Conservation (phyloP, 192 early-diverging fungal genomes). For the Neocallimastix lanati region DNA sequence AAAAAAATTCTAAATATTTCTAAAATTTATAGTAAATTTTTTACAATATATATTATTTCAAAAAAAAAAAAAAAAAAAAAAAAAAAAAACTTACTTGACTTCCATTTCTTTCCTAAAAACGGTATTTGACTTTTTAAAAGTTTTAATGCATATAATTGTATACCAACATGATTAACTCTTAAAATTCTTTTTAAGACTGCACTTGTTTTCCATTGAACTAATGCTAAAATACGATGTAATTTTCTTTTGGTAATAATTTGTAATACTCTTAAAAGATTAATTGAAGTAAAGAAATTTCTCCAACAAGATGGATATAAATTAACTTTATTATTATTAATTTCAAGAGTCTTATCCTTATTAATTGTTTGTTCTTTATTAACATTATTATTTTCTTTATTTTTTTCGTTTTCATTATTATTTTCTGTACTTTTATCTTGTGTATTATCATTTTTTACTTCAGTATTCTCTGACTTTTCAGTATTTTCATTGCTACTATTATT, state of each 20-base stretch:
- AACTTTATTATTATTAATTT: not conserved
- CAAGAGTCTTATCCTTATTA: too few species aligned
- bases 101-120: conserved; percentile 63
- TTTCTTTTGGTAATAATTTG: conserved; percentile 69
- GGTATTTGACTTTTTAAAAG: conserved; percentile 63
- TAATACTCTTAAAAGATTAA: conserved; percentile 52
- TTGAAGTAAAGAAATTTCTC: conserved; percentile 47
- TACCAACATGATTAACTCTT: conserved; percentile 42
- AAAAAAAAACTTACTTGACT: conserved; percentile 20
- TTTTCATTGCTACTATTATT: conserved; percentile 5
- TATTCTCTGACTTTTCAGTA: too few species aligned
- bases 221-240: conserved; percentile 47
- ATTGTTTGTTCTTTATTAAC: too few species aligned
- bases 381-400: too few species aligned
- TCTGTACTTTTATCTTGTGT: too few species aligned
- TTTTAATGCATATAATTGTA: conserved; percentile 60
- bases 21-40: too few species aligned
- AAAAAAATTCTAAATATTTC: too few species aligned
- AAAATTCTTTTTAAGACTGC: conserved; percentile 60
- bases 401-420: too few species aligned
- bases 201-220: conserved; percentile 71
- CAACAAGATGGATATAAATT: conserved; percentile 11
- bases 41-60: too few species aligned
- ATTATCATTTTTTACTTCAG: too few species aligned
- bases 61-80: too few species aligned